Conservation (phyloP, 2,329 filamentous ascomycete genomes). For the Colletotrichum euphorbiae region DNA sequence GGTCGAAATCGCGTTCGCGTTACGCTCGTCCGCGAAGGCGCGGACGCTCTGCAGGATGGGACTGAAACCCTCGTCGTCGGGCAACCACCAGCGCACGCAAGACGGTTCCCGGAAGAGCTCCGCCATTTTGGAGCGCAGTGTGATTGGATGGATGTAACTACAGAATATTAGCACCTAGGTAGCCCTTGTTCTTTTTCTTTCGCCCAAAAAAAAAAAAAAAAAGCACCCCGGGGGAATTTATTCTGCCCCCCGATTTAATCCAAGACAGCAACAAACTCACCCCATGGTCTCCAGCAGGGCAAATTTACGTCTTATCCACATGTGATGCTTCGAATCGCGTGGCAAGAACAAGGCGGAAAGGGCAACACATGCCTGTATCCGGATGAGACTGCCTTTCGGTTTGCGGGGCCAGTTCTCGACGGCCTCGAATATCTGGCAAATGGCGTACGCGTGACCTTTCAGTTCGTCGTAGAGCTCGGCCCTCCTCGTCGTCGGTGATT, state of each 20-base stretch:
- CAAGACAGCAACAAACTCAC: conserved; percentile 68
- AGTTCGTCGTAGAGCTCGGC: conserved; percentile 66
- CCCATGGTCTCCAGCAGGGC: conserved; percentile 82
- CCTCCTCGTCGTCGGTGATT: conserved; percentile 69
- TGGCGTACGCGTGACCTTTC: conserved; percentile 71
- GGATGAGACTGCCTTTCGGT: conserved; percentile 76
- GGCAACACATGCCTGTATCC: conserved; percentile 80
- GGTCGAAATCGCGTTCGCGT: conserved; percentile 66
- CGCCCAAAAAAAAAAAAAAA: no score
- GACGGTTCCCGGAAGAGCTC: conserved; percentile 78
- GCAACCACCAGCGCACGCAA: conserved; percentile 88
- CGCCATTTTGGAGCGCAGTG: conserved; percentile 80
- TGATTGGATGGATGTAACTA: conserved; percentile 87
- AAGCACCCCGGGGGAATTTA: no score
- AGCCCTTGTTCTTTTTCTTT: no score
- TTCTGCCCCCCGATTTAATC: no score
- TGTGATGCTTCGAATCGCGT: conserved; percentile 75
- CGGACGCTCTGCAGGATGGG: conserved; percentile 81
- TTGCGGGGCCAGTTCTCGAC: conserved; percentile 78
- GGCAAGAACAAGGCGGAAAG: conserved; percentile 85
- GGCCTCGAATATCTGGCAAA: conserved; percentile 83
- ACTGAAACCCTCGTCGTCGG: conserved; percentile 80
- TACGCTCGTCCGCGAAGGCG: conserved; percentile 83
- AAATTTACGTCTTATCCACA: conserved; percentile 85
- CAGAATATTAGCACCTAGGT: background rate